Evolutionary conservation across 164 flowering plant genomes (phyloP), one percentile per base, ranked within the genome.

Genomic region (Paratinospora sagittata): DNA sequence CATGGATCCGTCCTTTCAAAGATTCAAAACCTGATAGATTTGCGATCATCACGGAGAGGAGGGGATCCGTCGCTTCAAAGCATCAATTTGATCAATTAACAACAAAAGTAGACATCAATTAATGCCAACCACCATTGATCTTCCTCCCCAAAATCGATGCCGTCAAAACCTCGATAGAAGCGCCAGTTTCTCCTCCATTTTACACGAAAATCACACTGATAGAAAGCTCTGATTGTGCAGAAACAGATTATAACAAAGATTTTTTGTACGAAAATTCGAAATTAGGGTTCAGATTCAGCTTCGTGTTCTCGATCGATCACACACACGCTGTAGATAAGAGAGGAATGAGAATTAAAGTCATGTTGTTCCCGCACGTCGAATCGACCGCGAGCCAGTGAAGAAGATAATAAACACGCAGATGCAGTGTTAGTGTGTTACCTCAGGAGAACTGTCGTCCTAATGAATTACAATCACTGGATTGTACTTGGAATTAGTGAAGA

Each of bases 201-300:
- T 8, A 6, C 63, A 21, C 30, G 10, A 64, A 64, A 64, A 47
- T 55, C 70, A 34, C 64, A 72, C 60, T 70, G 17, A 65, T 49
- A 7, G 70, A 57, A n/a, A 52, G 37, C 74, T 55, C 33, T 17
- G 39, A 65, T 30, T 8, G 30, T 30, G 65, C 17, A 52, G 58
- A 52, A 39, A 52, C 58, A 52, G 19, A 8, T 16, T 16, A 19
- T 6, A 13, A n/a, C n/a, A n/a, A n/a, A n/a, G n/a, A n/a, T n/a
- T n/a, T n/a, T n/a, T n/a, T n/a, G n/a, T n/a, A n/a, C 19, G n/a
- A 19, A 19, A 16, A 39, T 7, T 11, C 43, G 7, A 39, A 52
- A 52, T 62, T 62, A 62, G 65, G 65, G 65, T 30, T 62, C 34
- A 4, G 13, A 26, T 27, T 62, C n/a, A 57, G 43, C 43, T 39